A percentile compares a stretch with the other conserved stretches of the same genome.
Conservation (phyloP, 495 filamentous ascomycete genomes). For the Talaromyces liani region DNA sequence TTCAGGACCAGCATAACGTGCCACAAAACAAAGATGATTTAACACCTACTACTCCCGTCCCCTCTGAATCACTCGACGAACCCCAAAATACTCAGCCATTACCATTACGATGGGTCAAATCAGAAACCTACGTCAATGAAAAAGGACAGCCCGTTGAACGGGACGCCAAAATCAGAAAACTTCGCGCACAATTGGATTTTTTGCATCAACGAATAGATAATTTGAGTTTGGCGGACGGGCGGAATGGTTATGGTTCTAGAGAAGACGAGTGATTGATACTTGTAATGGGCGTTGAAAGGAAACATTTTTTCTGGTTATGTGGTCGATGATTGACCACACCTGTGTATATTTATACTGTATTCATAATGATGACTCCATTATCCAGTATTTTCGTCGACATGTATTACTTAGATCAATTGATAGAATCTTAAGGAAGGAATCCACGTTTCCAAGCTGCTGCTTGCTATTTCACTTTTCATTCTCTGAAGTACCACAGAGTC, state of each 20-base stretch:
- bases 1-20: not conserved
- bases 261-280: not conserved
- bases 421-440: not conserved
- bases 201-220: constrained; percentile 4
- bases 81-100: not conserved
- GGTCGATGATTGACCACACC: not conserved
- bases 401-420: not conserved
- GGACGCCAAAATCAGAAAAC: not conserved
- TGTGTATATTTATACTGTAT: not conserved
- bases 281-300: not conserved
- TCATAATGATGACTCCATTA: not conserved
- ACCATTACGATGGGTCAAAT: not conserved
- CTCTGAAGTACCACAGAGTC: not conserved
- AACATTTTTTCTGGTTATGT: not conserved
- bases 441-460: not conserved
- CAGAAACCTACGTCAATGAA: not conserved
- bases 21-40: not conserved
- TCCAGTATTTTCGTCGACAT: not conserved
- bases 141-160: not conserved
- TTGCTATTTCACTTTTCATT: not conserved
- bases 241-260: no score
- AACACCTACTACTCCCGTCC: not conserved
- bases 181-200: not conserved
- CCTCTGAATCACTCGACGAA: not conserved
- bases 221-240: not conserved